A percentile compares a stretch with the other conserved stretches of the same genome.
Evolutionary conservation across 1,284 basidiomycete species (phyloP).

Genomic region (Cerrena zonata): DNA sequence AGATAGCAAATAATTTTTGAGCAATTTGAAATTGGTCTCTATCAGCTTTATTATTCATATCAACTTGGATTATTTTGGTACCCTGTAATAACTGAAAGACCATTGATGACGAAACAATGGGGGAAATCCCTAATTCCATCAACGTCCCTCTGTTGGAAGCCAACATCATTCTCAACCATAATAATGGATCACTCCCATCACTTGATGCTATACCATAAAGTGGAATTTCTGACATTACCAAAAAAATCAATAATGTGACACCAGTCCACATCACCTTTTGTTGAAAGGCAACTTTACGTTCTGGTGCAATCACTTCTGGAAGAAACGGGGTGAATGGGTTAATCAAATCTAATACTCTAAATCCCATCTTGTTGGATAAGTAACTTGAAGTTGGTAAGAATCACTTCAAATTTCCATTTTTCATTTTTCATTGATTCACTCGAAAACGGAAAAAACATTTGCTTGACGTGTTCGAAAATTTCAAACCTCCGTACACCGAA

Average conservation of each 20-base stretch:
- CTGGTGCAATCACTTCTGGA: slow-evolving; percentile 92
- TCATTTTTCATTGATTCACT: too few species aligned
- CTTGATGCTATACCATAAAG: slow-evolving; percentile 97
- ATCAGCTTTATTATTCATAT: slow-evolving; percentile 96
- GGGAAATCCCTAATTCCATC: slow-evolving; percentile 98
- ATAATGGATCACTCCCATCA: slow-evolving; percentile 94
- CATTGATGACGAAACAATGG: slow-evolving; percentile 97
- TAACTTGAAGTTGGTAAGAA: too few species aligned
- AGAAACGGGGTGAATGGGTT: slow-evolving; percentile 89
- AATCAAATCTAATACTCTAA: slow-evolving; percentile 93
- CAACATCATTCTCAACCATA: slow-evolving; percentile 99
- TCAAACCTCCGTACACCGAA: too few species aligned
- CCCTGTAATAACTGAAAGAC: slow-evolving; percentile 99
- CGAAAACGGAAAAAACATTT: too few species aligned
- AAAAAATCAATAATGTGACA: slow-evolving; percentile 93
- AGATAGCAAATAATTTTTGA: slow-evolving; percentile 95
- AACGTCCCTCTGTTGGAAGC: slow-evolving; percentile 97
- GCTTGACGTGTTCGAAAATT: too few species aligned
- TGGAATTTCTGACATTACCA: slow-evolving; percentile 95
- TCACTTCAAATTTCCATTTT: too few species aligned
- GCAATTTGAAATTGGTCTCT: slow-evolving; percentile 92
- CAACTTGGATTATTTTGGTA: slow-evolving; percentile 95
- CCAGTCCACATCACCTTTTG: slow-evolving; percentile 97
- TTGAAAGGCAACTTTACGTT: slow-evolving; percentile 94
- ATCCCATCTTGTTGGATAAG: too few species aligned